Evolutionary conservation across 768 basidiomycete genomes (phyloP), one percentile per base, ranked within the genome.

Genomic region (Podaxis sp.): DNA sequence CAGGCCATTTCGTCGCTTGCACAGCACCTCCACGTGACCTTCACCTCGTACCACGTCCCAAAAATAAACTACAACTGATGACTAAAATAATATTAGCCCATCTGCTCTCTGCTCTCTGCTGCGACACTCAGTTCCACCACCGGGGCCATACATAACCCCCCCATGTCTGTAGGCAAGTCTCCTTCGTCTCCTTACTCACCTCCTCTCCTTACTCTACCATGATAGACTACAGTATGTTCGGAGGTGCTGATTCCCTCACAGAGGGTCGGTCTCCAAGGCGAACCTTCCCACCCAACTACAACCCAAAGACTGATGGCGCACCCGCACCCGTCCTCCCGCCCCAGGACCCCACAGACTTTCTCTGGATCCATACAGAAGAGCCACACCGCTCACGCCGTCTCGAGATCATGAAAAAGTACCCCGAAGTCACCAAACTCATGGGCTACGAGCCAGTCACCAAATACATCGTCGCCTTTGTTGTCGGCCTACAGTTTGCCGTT

Each of bases 281-380:
- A 22, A 62, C 61, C 17, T 56, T 62, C 15, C 61, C 61, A 3
- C 25, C 41, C 4, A 29, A 41, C 22, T 37, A 55, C 22, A 40
- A 22, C 22, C 6, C 36, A 3, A 55, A 55, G 37, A 15, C 24
- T 8, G 37, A 6, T 15, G 12, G 3, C 9, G 9, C 54, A 19
- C 37, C n/a, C 2, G 19, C 19, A 22, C 54, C 54, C 3, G 19
- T 49, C 2, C 41, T 49, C 5, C 54, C 46, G 2, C 89, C 89
- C 0, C 87, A 88, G 71, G 87, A 94, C 68, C 90, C 92, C 1
- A 74, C 80, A 0, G 96, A 98, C 67, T 98, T 97, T 69, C 80
- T 98, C 33, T 99, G 97, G 97, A 71, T 96, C 50, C 92, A 98
- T 88, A 97, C 94, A 0, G 97, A 99, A 75, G 97, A 99, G 71